phyloP scores from a whole-genome alignment of 1,139 yeast genomes.

The Citeromyces hawaiiensis region DNA sequence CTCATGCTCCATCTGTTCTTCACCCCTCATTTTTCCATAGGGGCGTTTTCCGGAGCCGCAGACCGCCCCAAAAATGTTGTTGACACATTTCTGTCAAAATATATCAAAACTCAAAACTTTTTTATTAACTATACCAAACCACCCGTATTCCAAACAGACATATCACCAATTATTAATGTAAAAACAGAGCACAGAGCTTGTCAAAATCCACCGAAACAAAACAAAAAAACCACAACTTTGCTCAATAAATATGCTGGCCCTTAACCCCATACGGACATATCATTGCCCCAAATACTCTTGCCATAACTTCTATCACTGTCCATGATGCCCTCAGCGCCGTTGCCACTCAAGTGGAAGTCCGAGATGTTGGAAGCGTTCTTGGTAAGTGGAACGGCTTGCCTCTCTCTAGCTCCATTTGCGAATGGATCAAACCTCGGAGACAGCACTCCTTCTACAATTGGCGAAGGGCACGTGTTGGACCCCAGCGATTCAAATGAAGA shows the following conservation, averaged over 20 bases:
- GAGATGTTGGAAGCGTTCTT: background rate
- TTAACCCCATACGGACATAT: conserved; percentile 2
- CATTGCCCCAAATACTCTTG: conserved; percentile 2
- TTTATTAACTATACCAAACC: background rate
- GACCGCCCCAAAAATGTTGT: background rate
- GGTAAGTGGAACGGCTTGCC: background rate
- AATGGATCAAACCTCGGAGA: conserved; percentile 1
- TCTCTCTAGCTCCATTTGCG: background rate
- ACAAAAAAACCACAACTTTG: no score
- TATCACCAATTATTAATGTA: background rate
- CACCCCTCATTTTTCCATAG: background rate
- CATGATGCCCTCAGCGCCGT: background rate
- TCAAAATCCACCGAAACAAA: no score
- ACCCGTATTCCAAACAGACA: background rate
- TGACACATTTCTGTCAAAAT: background rate
- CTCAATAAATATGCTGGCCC: background rate
- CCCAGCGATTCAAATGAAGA: conserved; percentile 1
- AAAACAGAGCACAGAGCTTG: no score
- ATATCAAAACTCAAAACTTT: background rate
- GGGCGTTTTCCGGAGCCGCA: background rate
- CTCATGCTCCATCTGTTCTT: background rate
- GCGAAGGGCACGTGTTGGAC: background rate
- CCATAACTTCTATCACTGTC: conserved; percentile 1
- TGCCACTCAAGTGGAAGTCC: background rate
- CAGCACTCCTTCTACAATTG: background rate